Evolutionary conservation across 768 basidiomycete genomes (phyloP).

Genomic region (Dentipellis sp.): DNA sequence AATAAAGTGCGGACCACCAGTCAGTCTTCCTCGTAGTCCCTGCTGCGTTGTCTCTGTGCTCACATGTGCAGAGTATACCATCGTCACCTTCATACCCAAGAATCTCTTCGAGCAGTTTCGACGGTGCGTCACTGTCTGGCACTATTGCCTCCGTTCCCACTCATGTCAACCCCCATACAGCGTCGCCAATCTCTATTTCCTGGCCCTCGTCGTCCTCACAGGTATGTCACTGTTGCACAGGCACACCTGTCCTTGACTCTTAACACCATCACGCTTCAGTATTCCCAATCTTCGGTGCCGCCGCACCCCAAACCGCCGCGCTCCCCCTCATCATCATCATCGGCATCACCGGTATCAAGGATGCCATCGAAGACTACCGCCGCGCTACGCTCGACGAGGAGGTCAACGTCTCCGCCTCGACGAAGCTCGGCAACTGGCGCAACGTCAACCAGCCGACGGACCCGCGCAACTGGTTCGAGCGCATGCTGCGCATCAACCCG

Average conservation of each 20-base stretch:
- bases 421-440: conserved; percentile 80
- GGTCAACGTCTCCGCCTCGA: conserved; percentile 91
- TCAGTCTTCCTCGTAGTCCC: conserved; percentile 31
- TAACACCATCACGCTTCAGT: conserved; percentile 31
- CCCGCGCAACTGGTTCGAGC: conserved; percentile 67
- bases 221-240: conserved; percentile 26
- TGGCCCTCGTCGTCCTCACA: conserved; percentile 74
- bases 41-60: neutral
- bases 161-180: conserved; percentile 25
- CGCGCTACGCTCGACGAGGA: conserved; percentile 81
- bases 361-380: conserved; percentile 94
- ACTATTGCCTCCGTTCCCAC: neutral
- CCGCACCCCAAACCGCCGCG: conserved; percentile 71
- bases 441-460: conserved; percentile 86
- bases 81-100: conserved; percentile 86
- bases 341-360: conserved; percentile 85
- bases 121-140: conserved; percentile 36
- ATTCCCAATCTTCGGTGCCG: conserved; percentile 87
- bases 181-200: conserved; percentile 90
- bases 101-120: conserved; percentile 94
- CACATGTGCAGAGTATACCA: conserved; percentile 64
- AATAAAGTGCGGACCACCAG: conserved; percentile 95
- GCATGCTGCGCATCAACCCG: conserved; percentile 54
- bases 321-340: conserved; percentile 86
- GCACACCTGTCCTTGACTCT: conserved; percentile 9